Conservation (phyloP, 495 filamentous ascomycete genomes). For the Xylaria curta region DNA sequence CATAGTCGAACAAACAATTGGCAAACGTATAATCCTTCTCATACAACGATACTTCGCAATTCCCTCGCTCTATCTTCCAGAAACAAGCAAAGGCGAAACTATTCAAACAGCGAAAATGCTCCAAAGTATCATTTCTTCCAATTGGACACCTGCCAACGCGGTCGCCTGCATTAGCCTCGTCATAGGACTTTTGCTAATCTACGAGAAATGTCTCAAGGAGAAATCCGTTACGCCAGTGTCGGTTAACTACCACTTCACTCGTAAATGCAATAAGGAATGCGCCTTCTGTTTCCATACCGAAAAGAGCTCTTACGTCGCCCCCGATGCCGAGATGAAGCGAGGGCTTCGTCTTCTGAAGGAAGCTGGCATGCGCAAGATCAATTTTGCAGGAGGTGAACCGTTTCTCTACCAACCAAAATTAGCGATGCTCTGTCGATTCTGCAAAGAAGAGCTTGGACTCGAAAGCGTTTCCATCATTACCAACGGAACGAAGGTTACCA, state of each 20-base stretch:
- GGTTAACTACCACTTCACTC: conserved; percentile 58
- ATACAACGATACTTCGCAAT: not conserved
- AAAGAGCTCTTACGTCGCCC: conserved; percentile 50
- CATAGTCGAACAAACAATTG: too few relatives aligned
- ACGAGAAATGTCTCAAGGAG: not conserved
- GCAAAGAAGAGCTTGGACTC: conserved; percentile 56
- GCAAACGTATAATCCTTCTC: not conserved
- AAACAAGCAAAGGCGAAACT: not conserved
- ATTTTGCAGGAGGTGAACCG: conserved; percentile 67
- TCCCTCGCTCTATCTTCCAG: not conserved
- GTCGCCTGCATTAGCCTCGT: not conserved
- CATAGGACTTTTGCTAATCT: not conserved
- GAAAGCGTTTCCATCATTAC: conserved; percentile 62
- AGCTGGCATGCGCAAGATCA: conserved; percentile 64
- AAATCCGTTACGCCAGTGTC: conserved; percentile 42
- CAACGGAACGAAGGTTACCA: conserved; percentile 58
- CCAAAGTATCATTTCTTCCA: not conserved
- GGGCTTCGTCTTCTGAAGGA: conserved; percentile 54
- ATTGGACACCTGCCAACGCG: not conserved
- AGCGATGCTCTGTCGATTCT: conserved; percentile 54
- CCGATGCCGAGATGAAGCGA: conserved; percentile 47
- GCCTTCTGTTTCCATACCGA: conserved; percentile 67
- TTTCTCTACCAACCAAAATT: conserved; percentile 60
- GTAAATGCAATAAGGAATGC: conserved; percentile 59
- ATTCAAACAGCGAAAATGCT: conserved; percentile 17